phyloP scores from a whole-genome alignment of 2,329 filamentous ascomycete genomes.

The Verticillium longisporum region DNA sequence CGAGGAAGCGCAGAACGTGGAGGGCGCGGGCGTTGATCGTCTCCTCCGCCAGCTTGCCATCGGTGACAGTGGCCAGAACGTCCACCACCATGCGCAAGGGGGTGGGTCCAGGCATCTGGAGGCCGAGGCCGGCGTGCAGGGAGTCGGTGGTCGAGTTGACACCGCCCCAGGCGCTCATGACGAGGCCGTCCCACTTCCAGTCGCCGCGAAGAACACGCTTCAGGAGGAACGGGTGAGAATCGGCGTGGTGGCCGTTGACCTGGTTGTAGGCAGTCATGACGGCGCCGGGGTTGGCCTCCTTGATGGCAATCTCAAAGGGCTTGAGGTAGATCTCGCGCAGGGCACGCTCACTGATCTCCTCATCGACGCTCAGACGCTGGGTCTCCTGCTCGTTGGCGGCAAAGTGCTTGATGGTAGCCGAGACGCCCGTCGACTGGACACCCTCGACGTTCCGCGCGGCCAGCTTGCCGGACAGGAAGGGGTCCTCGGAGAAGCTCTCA shows the following conservation, averaged over 20 bases:
- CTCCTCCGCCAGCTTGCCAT: neutral
- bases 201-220: slow-evolving; percentile 45
- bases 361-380: slow-evolving; percentile 12
- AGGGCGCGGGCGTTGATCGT: neutral
- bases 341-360: slow-evolving; percentile 46
- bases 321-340: slow-evolving; percentile 36
- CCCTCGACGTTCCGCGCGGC: slow-evolving; percentile 21
- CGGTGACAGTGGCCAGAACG: neutral
- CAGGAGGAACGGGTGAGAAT: slow-evolving; percentile 35
- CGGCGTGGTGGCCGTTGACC: slow-evolving; percentile 32
- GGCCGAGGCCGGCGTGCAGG: slow-evolving; percentile 20
- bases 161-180: slow-evolving; percentile 52
- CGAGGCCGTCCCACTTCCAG: slow-evolving; percentile 49
- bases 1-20: neutral
- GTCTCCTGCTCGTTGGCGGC: slow-evolving; percentile 30
- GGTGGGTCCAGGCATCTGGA: slow-evolving; percentile 31
- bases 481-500: slow-evolving; percentile 5
- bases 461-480: slow-evolving; percentile 1
- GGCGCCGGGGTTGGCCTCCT: slow-evolving; percentile 23
- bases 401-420: slow-evolving; percentile 37
- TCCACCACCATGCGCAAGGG: slow-evolving; percentile 15
- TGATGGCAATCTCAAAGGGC: slow-evolving; percentile 28
- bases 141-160: slow-evolving; percentile 18
- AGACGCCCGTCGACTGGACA: slow-evolving; percentile 30
- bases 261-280: slow-evolving; percentile 32